A percentile compares a stretch with the other conserved stretches of the same genome.
phyloP scores from a whole-genome alignment of 805 yeast genomes.

The Metschnikowia proteae region DNA sequence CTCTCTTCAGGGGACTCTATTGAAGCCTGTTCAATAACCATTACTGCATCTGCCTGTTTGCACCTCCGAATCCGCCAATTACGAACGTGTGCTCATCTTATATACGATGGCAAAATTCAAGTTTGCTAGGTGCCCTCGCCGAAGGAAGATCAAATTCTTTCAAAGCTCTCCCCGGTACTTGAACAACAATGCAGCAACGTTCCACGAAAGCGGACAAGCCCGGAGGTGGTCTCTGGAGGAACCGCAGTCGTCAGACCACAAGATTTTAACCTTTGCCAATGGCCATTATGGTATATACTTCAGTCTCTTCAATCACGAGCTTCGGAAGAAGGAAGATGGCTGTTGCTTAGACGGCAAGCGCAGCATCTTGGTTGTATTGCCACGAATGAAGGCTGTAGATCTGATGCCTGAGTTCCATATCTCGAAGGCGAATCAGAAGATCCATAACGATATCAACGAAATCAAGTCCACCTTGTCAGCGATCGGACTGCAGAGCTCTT shows the following conservation, averaged over 20 bases:
- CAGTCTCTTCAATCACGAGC: constrained; percentile 36
- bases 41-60: background rate
- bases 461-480: constrained; percentile 25
- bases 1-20: background rate
- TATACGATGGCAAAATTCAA: constrained; percentile 11
- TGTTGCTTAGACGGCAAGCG: constrained; percentile 2
- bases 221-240: constrained; percentile 22
- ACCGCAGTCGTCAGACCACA: constrained; percentile 24
- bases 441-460: constrained; percentile 24
- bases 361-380: constrained; percentile 11
- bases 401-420: constrained; percentile 25
- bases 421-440: constrained; percentile 29
- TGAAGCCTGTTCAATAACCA: background rate
- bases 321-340: constrained; percentile 18
- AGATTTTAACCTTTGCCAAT: constrained; percentile 26
- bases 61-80: background rate
- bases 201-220: constrained; percentile 8
- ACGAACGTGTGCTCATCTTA: too few species aligned
- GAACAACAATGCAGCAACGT: constrained; percentile 12
- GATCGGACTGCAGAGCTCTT: constrained; percentile 10
- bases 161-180: constrained; percentile 26
- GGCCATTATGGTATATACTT: constrained; percentile 46
- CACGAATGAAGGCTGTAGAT: background rate
- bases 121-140: constrained; percentile 10
- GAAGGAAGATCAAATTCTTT: constrained; percentile 23